Evolutionary conservation across 2,329 filamentous ascomycete genomes (phyloP).

Genomic region (Didymella lethalis): DNA sequence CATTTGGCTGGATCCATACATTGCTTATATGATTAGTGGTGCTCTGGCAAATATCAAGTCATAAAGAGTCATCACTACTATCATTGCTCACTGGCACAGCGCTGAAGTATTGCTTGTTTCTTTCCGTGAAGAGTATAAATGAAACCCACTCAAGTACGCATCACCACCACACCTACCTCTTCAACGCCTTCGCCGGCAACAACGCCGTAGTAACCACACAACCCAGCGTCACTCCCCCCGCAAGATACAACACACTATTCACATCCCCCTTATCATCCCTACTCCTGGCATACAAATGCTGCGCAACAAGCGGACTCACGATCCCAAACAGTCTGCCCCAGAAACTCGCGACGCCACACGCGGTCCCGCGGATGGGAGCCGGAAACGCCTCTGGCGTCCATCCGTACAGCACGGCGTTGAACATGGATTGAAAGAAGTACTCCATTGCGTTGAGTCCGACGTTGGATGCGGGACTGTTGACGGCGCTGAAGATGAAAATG

Average conservation of each 20-base stretch:
- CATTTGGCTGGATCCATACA: too few relatives aligned
- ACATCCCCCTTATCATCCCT: conserved; percentile 48
- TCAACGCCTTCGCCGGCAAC: conserved; percentile 50
- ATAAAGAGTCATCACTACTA: too few relatives aligned
- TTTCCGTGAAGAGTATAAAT: background rate
- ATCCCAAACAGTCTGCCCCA: conserved; percentile 67
- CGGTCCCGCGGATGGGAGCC: conserved; percentile 60
- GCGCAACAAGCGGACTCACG: conserved; percentile 64
- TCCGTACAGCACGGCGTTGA: conserved; percentile 61
- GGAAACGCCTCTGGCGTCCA: conserved; percentile 63
- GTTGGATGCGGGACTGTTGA: conserved; percentile 57
- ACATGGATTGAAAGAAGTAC: conserved; percentile 62
- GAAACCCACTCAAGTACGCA: background rate
- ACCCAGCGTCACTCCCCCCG: conserved; percentile 62
- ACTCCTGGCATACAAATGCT: conserved; percentile 51
- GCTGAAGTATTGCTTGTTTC: background rate
- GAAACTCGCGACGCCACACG: conserved; percentile 65
- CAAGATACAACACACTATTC: conserved; percentile 64
- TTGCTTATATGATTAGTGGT: too few relatives aligned
- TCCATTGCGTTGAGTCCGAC: conserved; percentile 61
- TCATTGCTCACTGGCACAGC: too few relatives aligned
- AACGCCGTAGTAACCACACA: conserved; percentile 62
- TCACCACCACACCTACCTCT: background rate
- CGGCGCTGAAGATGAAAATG: conserved; percentile 56
- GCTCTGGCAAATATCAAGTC: too few relatives aligned